Evolutionary conservation across 306 rosid species (phyloP).

Genomic region (Inga laurina): DNA sequence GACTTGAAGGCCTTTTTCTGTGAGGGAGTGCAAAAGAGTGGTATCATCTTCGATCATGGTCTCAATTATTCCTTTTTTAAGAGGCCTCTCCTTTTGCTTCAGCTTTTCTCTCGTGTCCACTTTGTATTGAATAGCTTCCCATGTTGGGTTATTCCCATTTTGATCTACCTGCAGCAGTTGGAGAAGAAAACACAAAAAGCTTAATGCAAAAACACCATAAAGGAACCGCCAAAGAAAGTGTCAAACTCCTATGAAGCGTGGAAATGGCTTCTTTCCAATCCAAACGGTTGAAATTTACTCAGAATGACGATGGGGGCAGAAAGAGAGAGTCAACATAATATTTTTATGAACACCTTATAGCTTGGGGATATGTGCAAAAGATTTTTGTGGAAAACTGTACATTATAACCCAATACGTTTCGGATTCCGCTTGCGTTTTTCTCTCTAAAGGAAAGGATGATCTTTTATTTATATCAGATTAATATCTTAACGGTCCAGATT

Average conservation of each 20-base stretch:
- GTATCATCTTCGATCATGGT: conserved; percentile 52
- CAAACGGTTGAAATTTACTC: neutral
- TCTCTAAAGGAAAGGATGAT: too few relatives aligned
- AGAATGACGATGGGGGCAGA: neutral
- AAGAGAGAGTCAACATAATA: neutral
- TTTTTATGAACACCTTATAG: neutral
- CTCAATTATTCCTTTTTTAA: conserved; percentile 72
- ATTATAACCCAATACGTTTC: neutral
- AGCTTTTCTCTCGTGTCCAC: conserved; percentile 54
- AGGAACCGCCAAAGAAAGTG: neutral
- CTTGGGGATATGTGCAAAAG: neutral
- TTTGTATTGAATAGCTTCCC: conserved; percentile 75
- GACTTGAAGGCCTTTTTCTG: conserved; percentile 68
- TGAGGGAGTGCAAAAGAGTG: conserved; percentile 54
- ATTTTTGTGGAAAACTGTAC: neutral
- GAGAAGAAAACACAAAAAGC: neutral
- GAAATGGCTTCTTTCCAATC: neutral
- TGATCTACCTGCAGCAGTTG: conserved; percentile 53
- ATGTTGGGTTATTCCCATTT: conserved; percentile 54
- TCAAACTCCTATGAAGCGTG: neutral
- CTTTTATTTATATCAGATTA: too few relatives aligned
- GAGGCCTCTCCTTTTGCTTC: conserved; percentile 66
- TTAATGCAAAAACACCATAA: neutral
- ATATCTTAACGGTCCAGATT: too few relatives aligned
- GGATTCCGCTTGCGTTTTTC: too few relatives aligned